Evolutionary conservation across 148 eudicot genomes (phyloP), one percentile per base, ranked within the genome.

Genomic region (Chenopodium album): DNA sequence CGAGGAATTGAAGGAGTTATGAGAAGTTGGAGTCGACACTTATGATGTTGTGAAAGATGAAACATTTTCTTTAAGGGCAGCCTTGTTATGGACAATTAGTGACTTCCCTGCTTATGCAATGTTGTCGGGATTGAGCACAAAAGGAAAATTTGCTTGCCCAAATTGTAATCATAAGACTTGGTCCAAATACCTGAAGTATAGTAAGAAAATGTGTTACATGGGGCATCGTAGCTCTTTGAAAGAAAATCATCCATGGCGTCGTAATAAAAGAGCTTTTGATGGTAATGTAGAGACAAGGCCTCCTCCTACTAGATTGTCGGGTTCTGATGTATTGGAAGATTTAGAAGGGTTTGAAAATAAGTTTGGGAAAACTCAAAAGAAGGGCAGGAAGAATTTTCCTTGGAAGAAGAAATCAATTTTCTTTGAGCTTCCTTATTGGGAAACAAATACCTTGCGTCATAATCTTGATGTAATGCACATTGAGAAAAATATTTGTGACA

Each of bases 1-100:
- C 14, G 82, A 84, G 19, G 85, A 84, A 76, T 59, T 87, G 14
- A 82, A 82, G 26, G 71, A 79, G 22, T 73, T 85, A 17, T 87
- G 85, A 84, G 66, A 72, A 0, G 44, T 0, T 75, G 84, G 87
- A n/a, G 37, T 85, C 1, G 75, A 79, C 19, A 79, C 85, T 5
- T 87, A 48, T 82, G 87, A 87, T 82, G 81, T 68, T 1, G 47
- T 17, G 4, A 72, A 23, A 12, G 37, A 73, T 26, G 52, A 78
- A 29, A 81, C 77, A 1, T 87, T 87, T 46, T 7, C 1, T 0
- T 2, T 86, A 19, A 59, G 76, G 6, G 84, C 79, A 20, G 63
- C 75, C 1, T 65, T 86, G 2, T 28, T 87, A 28, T 84, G 87
- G 85, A 84, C 89, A 10, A 31, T 31, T 31, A 31, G 32, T 31